A percentile compares a stretch with the other conserved stretches of the same genome.
Evolutionary conservation across 805 yeast species (phyloP).

Genomic region (Candida corydali): DNA sequence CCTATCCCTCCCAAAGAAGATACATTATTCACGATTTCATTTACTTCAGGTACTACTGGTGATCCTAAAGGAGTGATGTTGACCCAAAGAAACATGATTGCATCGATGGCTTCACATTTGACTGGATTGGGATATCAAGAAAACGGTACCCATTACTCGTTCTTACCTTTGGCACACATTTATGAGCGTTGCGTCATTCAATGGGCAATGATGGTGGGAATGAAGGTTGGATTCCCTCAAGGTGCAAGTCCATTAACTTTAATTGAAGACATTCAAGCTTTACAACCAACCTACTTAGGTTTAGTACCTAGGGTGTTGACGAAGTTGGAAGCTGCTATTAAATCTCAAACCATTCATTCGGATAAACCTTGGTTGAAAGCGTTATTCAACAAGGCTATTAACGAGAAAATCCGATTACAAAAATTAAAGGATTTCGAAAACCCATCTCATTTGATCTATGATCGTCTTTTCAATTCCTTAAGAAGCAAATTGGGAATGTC

Average conservation of each 20-base stretch:
- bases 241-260: constrained; percentile 32
- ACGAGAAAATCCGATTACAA: constrained; percentile 25
- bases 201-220: constrained; percentile 43
- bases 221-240: constrained; percentile 48
- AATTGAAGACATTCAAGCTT: constrained; percentile 53
- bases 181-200: constrained; percentile 46
- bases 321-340: constrained; percentile 57
- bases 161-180: constrained; percentile 57
- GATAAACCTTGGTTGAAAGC: constrained; percentile 23
- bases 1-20: constrained; percentile 30
- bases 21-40: constrained; percentile 36
- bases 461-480: constrained; percentile 22
- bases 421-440: constrained; percentile 45
- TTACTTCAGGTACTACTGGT: constrained; percentile 63
- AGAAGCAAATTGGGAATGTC: constrained; percentile 32
- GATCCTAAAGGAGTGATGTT: constrained; percentile 73
- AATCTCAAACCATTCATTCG: constrained; percentile 38
- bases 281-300: constrained; percentile 50
- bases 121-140: constrained; percentile 11
- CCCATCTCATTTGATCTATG: constrained; percentile 27
- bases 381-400: constrained; percentile 23
- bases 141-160: constrained; percentile 29
- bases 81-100: constrained; percentile 47
- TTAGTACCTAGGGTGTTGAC: constrained; percentile 66
- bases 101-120: constrained; percentile 40